Base-by-base conservation (phyloP, 1,284 basidiomycete genomes). In the Rhodotorula sp. region DNA sequence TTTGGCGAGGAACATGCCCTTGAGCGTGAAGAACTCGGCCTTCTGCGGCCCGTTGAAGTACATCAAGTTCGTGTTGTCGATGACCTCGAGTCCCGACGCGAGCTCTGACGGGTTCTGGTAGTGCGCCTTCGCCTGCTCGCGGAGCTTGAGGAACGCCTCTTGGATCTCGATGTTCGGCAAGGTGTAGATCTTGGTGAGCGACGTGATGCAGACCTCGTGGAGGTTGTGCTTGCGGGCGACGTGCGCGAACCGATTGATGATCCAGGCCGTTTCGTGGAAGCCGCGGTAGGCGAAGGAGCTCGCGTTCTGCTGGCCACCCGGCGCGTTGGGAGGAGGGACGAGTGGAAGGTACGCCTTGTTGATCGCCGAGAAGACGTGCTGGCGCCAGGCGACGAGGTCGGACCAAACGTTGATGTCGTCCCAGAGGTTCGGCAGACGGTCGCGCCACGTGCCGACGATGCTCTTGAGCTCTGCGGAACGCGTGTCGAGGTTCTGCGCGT, bases 261-360 rank as follows among this genome's bases (percentile, higher is more conserved):
- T 99, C 97, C 96, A 99, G 6, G 96, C 96, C 0, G 95, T 99
- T 84, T 99, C 96, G 80, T 99, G 97, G 81, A 93, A 99, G n/a
- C 96, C 97, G 66, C 97, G 87, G 81, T 94, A 99, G 8, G 95
- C 96, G 79, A 89, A 93, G 3, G 95, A 98, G 49, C 83, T 83
- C 42, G 83, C 83, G 71, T 86, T 90, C 57, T 84, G 86, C 12
- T 85, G 63, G 15, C 66, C 80, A 8, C 82, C 82, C 42, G 84
- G 80, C 37, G 84, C 84, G 33, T 82, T 82, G 26, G 82, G 82
- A 5, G 81, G 65, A 8, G 82, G 84, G 71, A 95, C 93, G 67
- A 99, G 86, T 10, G 96, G 96, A 61, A 99, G 88, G 77, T 99
- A 99, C 0, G 91, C 88, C 79, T 92, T 92, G 80, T 99, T 99